These are phyloP conservation scores for Pulveroboletus sp. DNA, from an alignment of 768 basidiomycete species.

Conservation along the genomic window DNA sequence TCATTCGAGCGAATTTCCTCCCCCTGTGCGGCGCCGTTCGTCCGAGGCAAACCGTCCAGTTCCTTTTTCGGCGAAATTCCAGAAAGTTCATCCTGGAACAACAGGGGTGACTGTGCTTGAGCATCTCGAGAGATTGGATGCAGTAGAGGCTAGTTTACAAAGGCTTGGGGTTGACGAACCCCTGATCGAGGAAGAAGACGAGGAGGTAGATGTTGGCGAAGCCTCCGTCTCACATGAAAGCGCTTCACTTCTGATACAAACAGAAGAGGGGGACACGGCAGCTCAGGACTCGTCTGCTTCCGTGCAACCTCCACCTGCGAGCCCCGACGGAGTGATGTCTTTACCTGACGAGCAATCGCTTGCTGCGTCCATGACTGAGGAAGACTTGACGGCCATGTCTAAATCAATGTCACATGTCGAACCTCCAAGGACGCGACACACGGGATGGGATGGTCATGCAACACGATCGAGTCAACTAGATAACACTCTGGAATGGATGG, in stretches of 20 bases:
- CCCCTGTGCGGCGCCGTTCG: slow-evolving; percentile 60
- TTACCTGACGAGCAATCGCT: slow-evolving; percentile 54
- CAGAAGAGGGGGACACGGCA: slow-evolving; percentile 21
- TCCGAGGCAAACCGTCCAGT: slow-evolving; percentile 69
- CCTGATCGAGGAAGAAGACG: slow-evolving; percentile 47
- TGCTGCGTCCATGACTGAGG: slow-evolving; percentile 58
- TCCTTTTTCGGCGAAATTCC: slow-evolving; percentile 80
- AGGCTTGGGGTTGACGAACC: slow-evolving; percentile 62
- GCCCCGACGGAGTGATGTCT: slow-evolving; percentile 46
- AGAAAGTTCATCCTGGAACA: slow-evolving; percentile 78
- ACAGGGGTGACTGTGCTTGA: slow-evolving; percentile 84
- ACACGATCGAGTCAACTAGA: slow-evolving; percentile 26
- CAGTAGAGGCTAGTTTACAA: slow-evolving; percentile 74
- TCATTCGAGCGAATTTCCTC: slow-evolving; percentile 64
- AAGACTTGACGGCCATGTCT: slow-evolving; percentile 69
- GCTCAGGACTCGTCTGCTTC: slow-evolving; percentile 32
- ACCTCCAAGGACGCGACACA: slow-evolving; percentile 37
- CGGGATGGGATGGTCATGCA: slow-evolving; percentile 34
- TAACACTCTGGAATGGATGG: slow-evolving; percentile 44
- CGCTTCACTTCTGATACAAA: slow-evolving; percentile 27
- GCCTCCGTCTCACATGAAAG: slow-evolving; percentile 27
- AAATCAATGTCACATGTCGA: slow-evolving; percentile 74
- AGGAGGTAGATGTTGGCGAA: slow-evolving; percentile 64
- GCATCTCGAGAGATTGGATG: slow-evolving; percentile 81
- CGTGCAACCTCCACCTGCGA: slow-evolving; percentile 51